These are phyloP conservation scores for Endocladia muricata DNA, from an alignment of 31 red algal genomes.

Conservation along the genomic window DNA sequence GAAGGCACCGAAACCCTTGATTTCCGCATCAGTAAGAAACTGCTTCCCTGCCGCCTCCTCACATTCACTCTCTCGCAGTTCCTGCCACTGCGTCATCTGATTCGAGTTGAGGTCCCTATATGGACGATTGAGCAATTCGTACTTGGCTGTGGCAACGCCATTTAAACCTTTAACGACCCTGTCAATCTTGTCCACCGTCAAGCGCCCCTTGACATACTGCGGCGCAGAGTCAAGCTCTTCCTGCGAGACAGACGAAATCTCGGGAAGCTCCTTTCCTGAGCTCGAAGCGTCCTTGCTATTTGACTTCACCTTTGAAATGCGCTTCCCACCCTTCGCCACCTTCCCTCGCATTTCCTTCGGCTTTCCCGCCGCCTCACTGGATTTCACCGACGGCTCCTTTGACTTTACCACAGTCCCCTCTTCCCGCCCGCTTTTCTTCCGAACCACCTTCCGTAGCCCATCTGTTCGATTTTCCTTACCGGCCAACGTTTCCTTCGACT, in stretches of 20 bases:
- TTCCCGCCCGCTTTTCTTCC: neutral
- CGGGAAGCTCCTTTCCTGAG: neutral
- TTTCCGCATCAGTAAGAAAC: conserved; percentile 73
- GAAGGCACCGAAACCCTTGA: conserved; percentile 58
- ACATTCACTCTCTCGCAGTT: conserved; percentile 49
- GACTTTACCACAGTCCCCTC: neutral
- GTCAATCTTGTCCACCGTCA: conserved; percentile 42
- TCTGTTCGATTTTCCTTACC: neutral
- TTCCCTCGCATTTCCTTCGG: neutral
- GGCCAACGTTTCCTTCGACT: neutral
- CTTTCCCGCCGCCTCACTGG: neutral
- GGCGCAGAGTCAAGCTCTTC: conserved; percentile 57
- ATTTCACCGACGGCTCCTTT: neutral
- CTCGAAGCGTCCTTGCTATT: neutral
- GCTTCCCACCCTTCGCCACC: neutral
- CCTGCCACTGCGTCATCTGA: conserved; percentile 31
- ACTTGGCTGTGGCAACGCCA: conserved; percentile 37
- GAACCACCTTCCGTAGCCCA: neutral
- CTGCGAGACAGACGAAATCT: conserved; percentile 41
- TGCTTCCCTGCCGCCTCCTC: conserved; percentile 36
- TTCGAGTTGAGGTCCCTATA: conserved; percentile 23
- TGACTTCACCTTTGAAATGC: neutral
- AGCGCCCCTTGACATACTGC: conserved; percentile 65
- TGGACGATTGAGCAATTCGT: conserved; percentile 22
- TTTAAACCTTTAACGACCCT: conserved; percentile 35